Evolutionary conservation across 345 rosid genomes (phyloP).

Genomic region (Rhodamnia argentea): DNA sequence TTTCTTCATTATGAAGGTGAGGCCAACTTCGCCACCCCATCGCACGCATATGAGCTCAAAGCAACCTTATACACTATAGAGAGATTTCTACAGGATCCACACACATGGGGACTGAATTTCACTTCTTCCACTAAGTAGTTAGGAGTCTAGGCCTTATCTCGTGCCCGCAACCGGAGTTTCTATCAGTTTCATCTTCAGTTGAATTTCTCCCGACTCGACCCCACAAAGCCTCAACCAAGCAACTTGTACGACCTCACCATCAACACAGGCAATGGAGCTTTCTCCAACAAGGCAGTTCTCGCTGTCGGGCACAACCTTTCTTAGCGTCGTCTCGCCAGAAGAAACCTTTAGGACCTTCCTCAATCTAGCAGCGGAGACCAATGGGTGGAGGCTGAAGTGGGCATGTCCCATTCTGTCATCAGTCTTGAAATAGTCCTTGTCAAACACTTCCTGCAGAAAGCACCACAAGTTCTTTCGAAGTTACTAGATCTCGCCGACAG

Average conservation of each 20-base stretch:
- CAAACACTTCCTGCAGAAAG: slow-evolving; percentile 77
- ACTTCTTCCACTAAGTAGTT: neutral
- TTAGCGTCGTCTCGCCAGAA: slow-evolving; percentile 55
- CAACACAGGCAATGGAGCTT: slow-evolving; percentile 60
- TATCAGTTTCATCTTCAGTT: slow-evolving; percentile 60
- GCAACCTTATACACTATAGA: neutral
- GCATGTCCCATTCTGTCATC: slow-evolving; percentile 99
- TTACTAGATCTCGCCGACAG: neutral
- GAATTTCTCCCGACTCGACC: slow-evolving; percentile 94
- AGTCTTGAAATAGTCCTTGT: slow-evolving; percentile 87
- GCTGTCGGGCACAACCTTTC: slow-evolving; percentile 69
- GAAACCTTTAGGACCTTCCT: slow-evolving; percentile 64
- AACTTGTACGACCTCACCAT: slow-evolving; percentile 81
- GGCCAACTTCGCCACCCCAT: neutral
- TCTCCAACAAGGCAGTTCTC: slow-evolving; percentile 79
- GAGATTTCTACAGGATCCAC: neutral
- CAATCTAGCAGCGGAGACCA: slow-evolving; percentile 76
- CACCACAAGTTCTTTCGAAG: neutral
- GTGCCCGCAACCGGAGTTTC: slow-evolving; percentile 1
- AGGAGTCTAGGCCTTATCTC: neutral
- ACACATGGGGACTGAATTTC: neutral
- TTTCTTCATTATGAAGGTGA: neutral
- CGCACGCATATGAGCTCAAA: neutral
- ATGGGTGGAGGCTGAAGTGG: slow-evolving; percentile 71
- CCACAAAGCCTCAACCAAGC: slow-evolving; percentile 76